phyloP scores from a whole-genome alignment of 306 rosid species.

The Pachyrhizus erosus region DNA sequence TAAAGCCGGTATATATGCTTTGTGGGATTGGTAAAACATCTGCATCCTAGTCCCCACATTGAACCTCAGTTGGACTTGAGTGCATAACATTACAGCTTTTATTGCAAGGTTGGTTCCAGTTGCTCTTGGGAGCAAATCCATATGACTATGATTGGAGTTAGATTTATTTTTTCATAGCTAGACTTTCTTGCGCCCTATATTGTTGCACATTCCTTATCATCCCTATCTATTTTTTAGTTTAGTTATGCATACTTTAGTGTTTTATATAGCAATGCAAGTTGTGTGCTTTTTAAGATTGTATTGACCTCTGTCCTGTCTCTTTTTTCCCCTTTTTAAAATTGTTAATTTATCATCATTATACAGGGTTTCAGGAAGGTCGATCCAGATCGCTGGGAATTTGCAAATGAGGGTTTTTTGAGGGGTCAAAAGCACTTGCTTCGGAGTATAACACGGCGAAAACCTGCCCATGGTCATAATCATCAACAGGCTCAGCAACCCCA shows the following conservation, averaged over 20 bases:
- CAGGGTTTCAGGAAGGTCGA: constrained; percentile 98
- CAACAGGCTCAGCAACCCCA: constrained; percentile 77
- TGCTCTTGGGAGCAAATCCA: constrained; percentile 21
- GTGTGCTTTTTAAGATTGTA: background rate
- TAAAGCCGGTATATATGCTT: constrained; percentile 1
- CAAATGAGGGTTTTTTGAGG: constrained; percentile 92
- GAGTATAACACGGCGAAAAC: constrained; percentile 86
- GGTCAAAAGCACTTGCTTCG: constrained; percentile 93
- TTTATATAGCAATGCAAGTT: background rate
- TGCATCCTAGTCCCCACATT: constrained; percentile 12
- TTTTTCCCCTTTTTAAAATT: constrained; percentile 15
- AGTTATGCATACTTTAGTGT: background rate
- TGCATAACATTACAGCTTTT: constrained; percentile 13
- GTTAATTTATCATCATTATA: constrained; percentile 26
- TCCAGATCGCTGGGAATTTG: constrained; percentile 99
- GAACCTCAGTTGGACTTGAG: background rate
- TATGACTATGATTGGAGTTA: constrained; percentile 12
- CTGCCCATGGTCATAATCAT: constrained; percentile 79
- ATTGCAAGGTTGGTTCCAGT: constrained; percentile 24
- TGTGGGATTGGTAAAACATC: constrained; percentile 17
- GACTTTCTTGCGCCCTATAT: background rate
- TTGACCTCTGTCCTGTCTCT: background rate
- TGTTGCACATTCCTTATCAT: constrained; percentile 14
- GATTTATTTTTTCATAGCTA: background rate
- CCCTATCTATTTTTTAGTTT: constrained; percentile 21